Evolutionary conservation across 2,329 filamentous ascomycete species (phyloP), one percentile per base, ranked within the genome.

Genomic region (Apiospora malaysiana): DNA sequence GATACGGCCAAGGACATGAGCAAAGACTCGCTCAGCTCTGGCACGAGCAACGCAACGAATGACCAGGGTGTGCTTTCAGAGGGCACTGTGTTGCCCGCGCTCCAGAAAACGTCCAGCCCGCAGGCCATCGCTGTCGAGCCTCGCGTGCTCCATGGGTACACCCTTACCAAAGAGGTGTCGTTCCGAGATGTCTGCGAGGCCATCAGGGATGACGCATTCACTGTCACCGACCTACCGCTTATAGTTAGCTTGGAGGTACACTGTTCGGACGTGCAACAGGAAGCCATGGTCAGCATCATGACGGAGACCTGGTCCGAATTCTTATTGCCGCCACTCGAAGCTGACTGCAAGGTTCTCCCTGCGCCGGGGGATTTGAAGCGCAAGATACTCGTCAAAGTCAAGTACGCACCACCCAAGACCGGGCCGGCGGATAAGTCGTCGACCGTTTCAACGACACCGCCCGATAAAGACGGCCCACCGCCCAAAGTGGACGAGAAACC

Each of bases 171-270:
- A 75, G 93, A 96, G 72, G 90, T 97, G 49, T 88, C 93, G 0
- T 98, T 98, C 81, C 90, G 95, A 68, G 89, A 92, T 56, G 95
- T 98, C 1, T 97, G 95, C 82, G 85, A 88, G 70, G 90, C 93
- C 0, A 95, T 98, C 74, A 86, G 90, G 43, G 89, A 97, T 70
- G 89, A 91, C 76, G 94, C 93, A 1, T 98, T 98, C 77, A 83
- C 88, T 3, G 88, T 85, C 4, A 91, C 89, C 25, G 91, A 95
- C 72, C 84, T 97, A 23, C 96, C 96, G 0, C 85, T 99, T n/a
- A 95, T 98, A 72, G 92, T 98, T 76, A 97, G 94, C 78, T 87
- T 99, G 43, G 96, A 99, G 81, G 94, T 98, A 0, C 96, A 98
- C 83, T 94, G 94, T 74, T 87, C 86, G 73, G 82, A 89, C 0